Base-by-base conservation (phyloP, 306 rosid genomes). In the Trifolium dubium region DNA sequence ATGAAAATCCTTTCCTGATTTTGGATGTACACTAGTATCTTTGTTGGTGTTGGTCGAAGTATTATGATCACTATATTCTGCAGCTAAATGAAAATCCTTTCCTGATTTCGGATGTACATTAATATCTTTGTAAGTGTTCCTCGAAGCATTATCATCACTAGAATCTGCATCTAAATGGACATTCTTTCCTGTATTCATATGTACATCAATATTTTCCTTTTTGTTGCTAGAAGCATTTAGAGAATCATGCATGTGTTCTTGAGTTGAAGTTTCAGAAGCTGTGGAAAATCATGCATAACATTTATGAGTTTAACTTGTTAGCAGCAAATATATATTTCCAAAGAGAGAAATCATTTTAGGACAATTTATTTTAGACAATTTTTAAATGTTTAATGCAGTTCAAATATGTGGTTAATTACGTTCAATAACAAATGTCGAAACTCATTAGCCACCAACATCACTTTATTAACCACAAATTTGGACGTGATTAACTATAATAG, bases 231-330 rank as follows among this genome's bases (percentile, higher is more conserved):
- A 10, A 9, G 56, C 78, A 40, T 59, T 23, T 54, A 62, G 11
- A 44, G 72, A 54, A 72, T 64, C 18, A 3, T 53, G 64, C 17
- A 31, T 75, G n/a, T 18, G 19, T 18, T 63, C 62, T 61, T 55
- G 69, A 43, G 31, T 46, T 5, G 83, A 75, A 62, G 85, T 61
- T 49, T 68, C 64, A 23, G 75, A 76, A 66, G 76, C 54, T 40
- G 49, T 62, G 12, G 70, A 18, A 8, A 77, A 61, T 37, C 81
- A 59, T 10, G 88, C 81, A 59, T 10, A 86, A 63, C 7, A 79
- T 28, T 0, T 83, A 54, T 60, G 35, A 34, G 17, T 44, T 51
- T 65, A 60, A 61, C 12, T 23, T 35, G 10, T 72, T 34, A n/a
- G 58, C 58, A 51, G 18, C 59, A 53, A 8, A 23, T 18, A 59